These are phyloP conservation scores for Gastrolobium bilobum DNA, from an alignment of 306 rosid genomes.

Conservation along the genomic window DNA sequence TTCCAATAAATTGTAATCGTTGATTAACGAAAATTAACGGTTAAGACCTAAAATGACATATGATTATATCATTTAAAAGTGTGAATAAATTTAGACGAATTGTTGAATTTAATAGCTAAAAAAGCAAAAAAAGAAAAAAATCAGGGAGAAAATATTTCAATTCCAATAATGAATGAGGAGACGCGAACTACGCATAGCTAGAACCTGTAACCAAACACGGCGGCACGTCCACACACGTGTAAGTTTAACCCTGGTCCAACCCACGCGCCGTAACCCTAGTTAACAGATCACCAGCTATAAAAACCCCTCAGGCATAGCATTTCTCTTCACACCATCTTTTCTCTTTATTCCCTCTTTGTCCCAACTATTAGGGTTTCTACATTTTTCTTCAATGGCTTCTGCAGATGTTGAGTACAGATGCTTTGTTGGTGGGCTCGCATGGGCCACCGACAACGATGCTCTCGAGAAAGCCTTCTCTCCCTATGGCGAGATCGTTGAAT, in stretches of 20 bases:
- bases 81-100: too few species aligned
- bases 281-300: slow-evolving; percentile 55
- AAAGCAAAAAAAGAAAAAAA: too few species aligned
- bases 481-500: slow-evolving; percentile 76
- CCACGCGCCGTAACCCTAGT: slow-evolving; percentile 54
- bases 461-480: slow-evolving; percentile 71
- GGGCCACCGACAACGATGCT: slow-evolving; percentile 84
- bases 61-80: too few species aligned
- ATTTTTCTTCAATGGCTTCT: slow-evolving; percentile 56
- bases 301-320: neutral
- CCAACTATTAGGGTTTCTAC: neutral
- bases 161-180: too few species aligned
- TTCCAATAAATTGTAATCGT: too few species aligned
- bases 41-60: too few species aligned
- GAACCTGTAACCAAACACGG: slow-evolving; percentile 2
- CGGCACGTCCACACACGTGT: too few species aligned
- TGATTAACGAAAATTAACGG: too few species aligned
- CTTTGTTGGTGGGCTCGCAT: slow-evolving; percentile 97
- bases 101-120: too few species aligned
- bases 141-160: neutral
- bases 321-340: neutral
- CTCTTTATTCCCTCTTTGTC: neutral
- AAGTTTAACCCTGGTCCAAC: slow-evolving; percentile 35
- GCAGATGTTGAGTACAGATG: slow-evolving; percentile 82
- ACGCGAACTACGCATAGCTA: neutral